phyloP scores from a whole-genome alignment of 2,329 filamentous ascomycete genomes.

The Apiospora phragmitis region DNA sequence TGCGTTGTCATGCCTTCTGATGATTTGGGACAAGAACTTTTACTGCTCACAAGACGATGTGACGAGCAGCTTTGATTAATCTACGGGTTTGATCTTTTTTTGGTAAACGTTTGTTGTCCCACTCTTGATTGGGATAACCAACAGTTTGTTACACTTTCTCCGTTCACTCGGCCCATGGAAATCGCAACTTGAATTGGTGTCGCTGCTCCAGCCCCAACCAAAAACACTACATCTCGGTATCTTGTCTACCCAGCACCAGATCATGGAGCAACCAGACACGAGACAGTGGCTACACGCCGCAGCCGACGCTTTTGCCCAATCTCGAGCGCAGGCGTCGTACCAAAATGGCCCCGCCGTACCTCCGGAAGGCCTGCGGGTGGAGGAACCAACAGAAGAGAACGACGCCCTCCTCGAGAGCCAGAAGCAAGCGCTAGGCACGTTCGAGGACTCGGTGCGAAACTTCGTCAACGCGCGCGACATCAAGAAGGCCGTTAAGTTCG shows the following conservation, averaged over 20 bases:
- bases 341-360: neutral
- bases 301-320: conserved; percentile 5
- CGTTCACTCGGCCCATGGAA: neutral
- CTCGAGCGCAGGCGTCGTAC: neutral
- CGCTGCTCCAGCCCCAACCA: neutral
- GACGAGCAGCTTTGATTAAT: neutral
- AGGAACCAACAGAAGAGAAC: neutral
- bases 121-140: neutral
- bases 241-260: neutral
- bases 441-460: conserved; percentile 16
- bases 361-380: neutral
- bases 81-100: neutral
- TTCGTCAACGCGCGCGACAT: conserved; percentile 13
- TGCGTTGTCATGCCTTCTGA: neutral
- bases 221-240: neutral
- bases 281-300: conserved; percentile 8
- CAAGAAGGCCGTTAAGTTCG: neutral
- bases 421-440: conserved; percentile 15
- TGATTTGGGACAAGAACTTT: neutral
- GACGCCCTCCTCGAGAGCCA: conserved; percentile 13
- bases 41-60: neutral
- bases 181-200: neutral
- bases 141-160: neutral
- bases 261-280: neutral
- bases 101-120: neutral